Conservation (phyloP, 1,139 yeast genomes). For the Candida tetrigidarum region DNA sequence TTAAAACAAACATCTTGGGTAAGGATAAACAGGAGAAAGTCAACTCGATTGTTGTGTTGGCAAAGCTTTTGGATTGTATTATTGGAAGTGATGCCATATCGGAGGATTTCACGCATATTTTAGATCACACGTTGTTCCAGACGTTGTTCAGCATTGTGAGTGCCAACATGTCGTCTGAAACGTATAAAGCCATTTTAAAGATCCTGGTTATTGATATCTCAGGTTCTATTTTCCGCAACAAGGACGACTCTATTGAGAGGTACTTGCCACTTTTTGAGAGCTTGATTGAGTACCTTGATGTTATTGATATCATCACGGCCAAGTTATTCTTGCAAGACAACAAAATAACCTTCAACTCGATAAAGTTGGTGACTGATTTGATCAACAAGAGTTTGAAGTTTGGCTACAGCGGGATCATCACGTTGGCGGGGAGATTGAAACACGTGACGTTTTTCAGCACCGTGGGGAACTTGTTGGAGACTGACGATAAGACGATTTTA, state of each 20-base stretch:
- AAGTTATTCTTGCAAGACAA: slow-evolving; percentile 48
- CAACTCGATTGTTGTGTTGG: slow-evolving; percentile 56
- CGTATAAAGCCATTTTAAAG: slow-evolving; percentile 53
- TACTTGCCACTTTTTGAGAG: slow-evolving; percentile 46
- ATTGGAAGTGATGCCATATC: slow-evolving; percentile 43
- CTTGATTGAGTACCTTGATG: slow-evolving; percentile 46
- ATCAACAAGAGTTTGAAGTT: slow-evolving; percentile 46
- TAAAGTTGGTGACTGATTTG: slow-evolving; percentile 51
- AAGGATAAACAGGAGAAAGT: slow-evolving; percentile 56
- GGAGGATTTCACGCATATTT: slow-evolving; percentile 39
- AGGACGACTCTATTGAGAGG: slow-evolving; percentile 36
- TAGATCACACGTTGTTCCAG: slow-evolving; percentile 47
- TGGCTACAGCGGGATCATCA: slow-evolving; percentile 43
- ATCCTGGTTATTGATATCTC: slow-evolving; percentile 48
- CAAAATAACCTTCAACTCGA: slow-evolving; percentile 48
- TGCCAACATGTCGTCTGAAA: slow-evolving; percentile 51
- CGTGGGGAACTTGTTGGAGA: slow-evolving; percentile 43
- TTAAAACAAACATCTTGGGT: slow-evolving; percentile 46
- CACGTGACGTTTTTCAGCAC: slow-evolving; percentile 50
- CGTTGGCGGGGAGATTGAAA: slow-evolving; percentile 48
- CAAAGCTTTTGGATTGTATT: slow-evolving; percentile 53
- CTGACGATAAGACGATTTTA: slow-evolving; percentile 39
- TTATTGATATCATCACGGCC: slow-evolving; percentile 45
- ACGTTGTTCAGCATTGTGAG: slow-evolving; percentile 50
- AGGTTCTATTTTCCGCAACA: slow-evolving; percentile 46